phyloP scores from a whole-genome alignment of 1,284 basidiomycete species.

The Ceratorhiza oryzae-sativae region DNA sequence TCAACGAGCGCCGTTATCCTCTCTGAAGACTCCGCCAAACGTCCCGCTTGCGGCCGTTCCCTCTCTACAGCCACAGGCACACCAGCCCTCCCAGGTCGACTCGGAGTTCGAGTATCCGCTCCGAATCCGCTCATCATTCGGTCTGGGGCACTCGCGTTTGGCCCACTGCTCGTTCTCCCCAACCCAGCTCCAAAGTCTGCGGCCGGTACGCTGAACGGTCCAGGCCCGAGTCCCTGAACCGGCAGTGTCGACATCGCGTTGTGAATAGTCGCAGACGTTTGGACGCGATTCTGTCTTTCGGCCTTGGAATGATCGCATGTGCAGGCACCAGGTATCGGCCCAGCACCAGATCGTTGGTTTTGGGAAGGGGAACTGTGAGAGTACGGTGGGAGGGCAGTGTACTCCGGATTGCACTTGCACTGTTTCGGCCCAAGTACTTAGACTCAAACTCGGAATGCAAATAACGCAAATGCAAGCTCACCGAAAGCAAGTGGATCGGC shows the following conservation, averaged over 20 bases:
- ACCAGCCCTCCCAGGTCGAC: not conserved
- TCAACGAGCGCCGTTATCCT: conserved; percentile 32
- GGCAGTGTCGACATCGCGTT: not conserved
- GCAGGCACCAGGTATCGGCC: conserved; percentile 49
- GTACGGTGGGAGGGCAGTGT: conserved; percentile 76
- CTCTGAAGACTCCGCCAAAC: not conserved
- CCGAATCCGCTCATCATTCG: conserved; percentile 51
- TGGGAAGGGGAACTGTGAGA: conserved; percentile 52
- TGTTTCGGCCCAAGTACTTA: conserved; percentile 50
- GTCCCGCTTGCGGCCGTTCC: conserved; percentile 42
- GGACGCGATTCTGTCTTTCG: conserved; percentile 20
- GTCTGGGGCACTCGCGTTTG: conserved; percentile 13
- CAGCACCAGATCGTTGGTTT: conserved; percentile 50
- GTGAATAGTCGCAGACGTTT: not conserved
- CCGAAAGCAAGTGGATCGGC: conserved; percentile 80
- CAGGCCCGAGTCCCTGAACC: conserved; percentile 6
- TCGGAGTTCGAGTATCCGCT: conserved; percentile 46
- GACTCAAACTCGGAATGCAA: too few species aligned
- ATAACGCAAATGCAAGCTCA: conserved; percentile 52
- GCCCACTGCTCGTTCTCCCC: not conserved
- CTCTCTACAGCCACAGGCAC: conserved; percentile 50
- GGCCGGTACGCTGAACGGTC: conserved; percentile 11
- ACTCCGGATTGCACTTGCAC: conserved; percentile 83
- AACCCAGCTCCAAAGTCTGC: not conserved
- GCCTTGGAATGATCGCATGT: conserved; percentile 24